Base-by-base conservation (phyloP, 371 early-diverging fungal species). In the Parasitella parasitica region DNA sequence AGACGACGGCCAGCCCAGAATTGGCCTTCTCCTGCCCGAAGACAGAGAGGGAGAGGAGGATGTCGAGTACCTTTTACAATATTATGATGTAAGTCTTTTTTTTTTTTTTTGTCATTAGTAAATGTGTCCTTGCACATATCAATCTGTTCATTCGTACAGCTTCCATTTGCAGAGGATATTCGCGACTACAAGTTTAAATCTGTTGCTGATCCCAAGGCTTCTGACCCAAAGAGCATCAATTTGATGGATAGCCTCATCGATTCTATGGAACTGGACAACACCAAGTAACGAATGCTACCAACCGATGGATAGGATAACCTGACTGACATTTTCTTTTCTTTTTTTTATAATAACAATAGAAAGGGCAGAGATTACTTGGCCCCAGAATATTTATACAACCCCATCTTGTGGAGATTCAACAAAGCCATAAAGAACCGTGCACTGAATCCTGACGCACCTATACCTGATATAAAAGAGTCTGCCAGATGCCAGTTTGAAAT, bases 81-180 rank as follows among this genome's bases (percentile, higher is more conserved):
- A 79, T 71, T 72, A 76, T 46, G 84, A 84, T 68, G 88, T 88
- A 81, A 58, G 60, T 49, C 24, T 13, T 26, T 11, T 60, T 36
- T n/a, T n/a, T n/a, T n/a, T n/a, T n/a, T n/a, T n/a, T n/a, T n/a
- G n/a, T n/a, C n/a, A n/a, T n/a, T n/a, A n/a, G n/a, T n/a, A n/a
- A n/a, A n/a, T n/a, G n/a, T n/a, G n/a, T n/a, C n/a, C n/a, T n/a
- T n/a, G n/a, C n/a, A n/a, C n/a, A n/a, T n/a, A n/a, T n/a, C n/a
- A n/a, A n/a, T n/a, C n/a, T n/a, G n/a, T 32, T 4, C 11, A 6
- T 32, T 8, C 32, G 11, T 32, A 34, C 63, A 89, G 89, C 60
- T 91, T 16, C 89, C 93, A 6, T 93, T 86, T 73, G 77, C 77
- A 27, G 89, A 90, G 41, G 93, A 91, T 66, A 61, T 87, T 26